phyloP scores from a whole-genome alignment of 169 alveolate genomes.

The Plasmodium fragile region DNA sequence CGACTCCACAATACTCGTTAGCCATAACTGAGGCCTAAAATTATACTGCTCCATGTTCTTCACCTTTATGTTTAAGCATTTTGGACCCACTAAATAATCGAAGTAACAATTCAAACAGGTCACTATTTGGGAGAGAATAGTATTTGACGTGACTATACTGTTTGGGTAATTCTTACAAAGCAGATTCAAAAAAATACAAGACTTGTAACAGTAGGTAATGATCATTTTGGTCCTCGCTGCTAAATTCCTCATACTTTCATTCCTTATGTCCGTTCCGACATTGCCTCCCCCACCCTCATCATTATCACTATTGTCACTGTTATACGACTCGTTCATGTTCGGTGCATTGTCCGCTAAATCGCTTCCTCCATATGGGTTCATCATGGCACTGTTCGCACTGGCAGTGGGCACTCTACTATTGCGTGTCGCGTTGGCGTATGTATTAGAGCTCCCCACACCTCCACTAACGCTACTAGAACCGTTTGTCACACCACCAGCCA shows the following conservation, averaged over 20 bases:
- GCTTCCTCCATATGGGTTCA: not conserved
- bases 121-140: slow-evolving; percentile 88
- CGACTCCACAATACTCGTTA: slow-evolving; percentile 83
- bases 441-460: not conserved
- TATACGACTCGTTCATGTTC: slow-evolving; percentile 16
- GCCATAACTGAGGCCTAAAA: slow-evolving; percentile 89
- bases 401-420: not conserved
- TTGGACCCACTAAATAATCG: slow-evolving; percentile 91
- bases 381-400: not conserved
- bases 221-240: slow-evolving; percentile 81
- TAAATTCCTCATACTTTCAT: slow-evolving; percentile 79
- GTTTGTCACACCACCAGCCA: not conserved
- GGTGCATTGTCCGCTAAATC: not conserved
- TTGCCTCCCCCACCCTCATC: slow-evolving; percentile 77
- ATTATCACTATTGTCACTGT: slow-evolving; percentile 79
- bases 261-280: slow-evolving; percentile 58
- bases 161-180: slow-evolving; percentile 82
- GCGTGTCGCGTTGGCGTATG: not conserved
- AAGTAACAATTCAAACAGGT: slow-evolving; percentile 91
- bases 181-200: slow-evolving; percentile 83
- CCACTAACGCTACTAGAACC: not conserved
- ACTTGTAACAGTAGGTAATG: slow-evolving; percentile 82
- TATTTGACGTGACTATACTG: slow-evolving; percentile 81
- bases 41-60: slow-evolving; percentile 89
- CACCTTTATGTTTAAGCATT: slow-evolving; percentile 90